These are phyloP conservation scores for Thamnidium elegans DNA, from an alignment of 192 early-diverging fungal species.

Conservation along the genomic window DNA sequence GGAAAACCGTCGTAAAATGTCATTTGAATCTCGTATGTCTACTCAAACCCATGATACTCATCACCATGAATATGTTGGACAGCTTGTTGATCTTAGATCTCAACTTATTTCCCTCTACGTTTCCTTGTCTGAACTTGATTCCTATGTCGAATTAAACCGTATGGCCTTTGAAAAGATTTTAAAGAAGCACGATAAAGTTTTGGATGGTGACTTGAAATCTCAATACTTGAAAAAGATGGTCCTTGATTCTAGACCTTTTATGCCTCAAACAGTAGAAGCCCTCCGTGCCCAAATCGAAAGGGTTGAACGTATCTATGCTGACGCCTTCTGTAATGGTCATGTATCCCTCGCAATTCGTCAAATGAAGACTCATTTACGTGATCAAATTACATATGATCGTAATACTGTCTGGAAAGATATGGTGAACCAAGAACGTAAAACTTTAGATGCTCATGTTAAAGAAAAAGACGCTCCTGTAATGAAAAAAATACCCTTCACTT, in stretches of 20 bases:
- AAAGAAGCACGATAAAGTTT: conserved; percentile 94
- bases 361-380: conserved; percentile 58
- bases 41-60: conserved; percentile 9
- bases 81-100: conserved; percentile 24
- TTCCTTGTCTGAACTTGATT: conserved; percentile 74
- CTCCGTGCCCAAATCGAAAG: conserved; percentile 51
- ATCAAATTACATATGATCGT: conserved; percentile 70
- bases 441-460: conserved; percentile 39
- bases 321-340: conserved; percentile 56
- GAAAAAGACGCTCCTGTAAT: conserved; percentile 32
- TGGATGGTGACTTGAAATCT: conserved; percentile 43
- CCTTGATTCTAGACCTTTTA: conserved; percentile 54
- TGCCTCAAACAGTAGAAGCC: conserved; percentile 44
- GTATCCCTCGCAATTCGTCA: conserved; percentile 51
- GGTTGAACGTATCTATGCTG: conserved; percentile 60
- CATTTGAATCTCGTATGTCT: conserved; percentile 29
- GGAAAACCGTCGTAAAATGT: conserved; percentile 5
- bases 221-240: conserved; percentile 50
- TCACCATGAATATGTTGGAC: conserved; percentile 12
- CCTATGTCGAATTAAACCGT: conserved; percentile 81
- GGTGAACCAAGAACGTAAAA: conserved; percentile 64
- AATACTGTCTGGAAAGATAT: conserved; percentile 81
- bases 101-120: conserved; percentile 41
- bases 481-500: conserved; percentile 26
- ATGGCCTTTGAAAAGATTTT: conserved; percentile 89